These are phyloP conservation scores for Macadamia integrifolia DNA, from an alignment of 164 flowering plant genomes.

Conservation along the genomic window DNA sequence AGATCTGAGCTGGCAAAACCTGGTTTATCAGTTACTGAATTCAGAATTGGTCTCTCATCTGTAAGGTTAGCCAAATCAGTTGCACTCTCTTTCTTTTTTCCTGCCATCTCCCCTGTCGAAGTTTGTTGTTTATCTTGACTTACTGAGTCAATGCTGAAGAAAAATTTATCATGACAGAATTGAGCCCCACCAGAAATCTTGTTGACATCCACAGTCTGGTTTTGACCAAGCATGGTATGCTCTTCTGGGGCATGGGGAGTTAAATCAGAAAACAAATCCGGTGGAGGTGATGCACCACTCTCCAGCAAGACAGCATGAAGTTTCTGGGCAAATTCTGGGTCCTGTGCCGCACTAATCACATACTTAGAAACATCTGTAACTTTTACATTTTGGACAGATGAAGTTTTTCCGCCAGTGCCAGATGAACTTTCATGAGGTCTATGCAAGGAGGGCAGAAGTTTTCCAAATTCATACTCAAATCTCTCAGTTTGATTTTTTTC, in stretches of 20 bases:
- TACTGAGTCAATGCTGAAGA: slow-evolving; percentile 17
- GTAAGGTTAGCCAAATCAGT: background rate
- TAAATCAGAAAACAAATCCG: slow-evolving; percentile 55
- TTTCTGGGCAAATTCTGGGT: slow-evolving; percentile 84
- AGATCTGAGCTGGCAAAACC: slow-evolving; percentile 1
- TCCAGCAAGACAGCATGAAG: slow-evolving; percentile 77
- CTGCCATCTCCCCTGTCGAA: slow-evolving; percentile 11
- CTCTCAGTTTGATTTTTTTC: slow-evolving; percentile 34
- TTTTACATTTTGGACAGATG: slow-evolving; percentile 61
- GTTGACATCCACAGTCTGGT: slow-evolving; percentile 16
- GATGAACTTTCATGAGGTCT: slow-evolving; percentile 31
- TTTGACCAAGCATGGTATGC: slow-evolving; percentile 20
- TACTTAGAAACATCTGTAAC: slow-evolving; percentile 74
- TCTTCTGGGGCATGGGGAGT: slow-evolving; percentile 26
- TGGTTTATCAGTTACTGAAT: slow-evolving; percentile 4
- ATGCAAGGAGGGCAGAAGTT: slow-evolving; percentile 38
- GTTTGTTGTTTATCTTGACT: slow-evolving; percentile 17
- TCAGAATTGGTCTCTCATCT: slow-evolving; percentile 1
- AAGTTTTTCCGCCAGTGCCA: slow-evolving; percentile 28
- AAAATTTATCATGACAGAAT: slow-evolving; percentile 7
- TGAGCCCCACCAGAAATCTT: slow-evolving; percentile 12
- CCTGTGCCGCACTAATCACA: slow-evolving; percentile 78
- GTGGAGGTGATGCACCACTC: slow-evolving; percentile 78
- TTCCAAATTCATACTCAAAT: slow-evolving; percentile 53
- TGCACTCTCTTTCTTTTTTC: slow-evolving; percentile 12